Evolutionary conservation across 1,284 basidiomycete genomes (phyloP), one percentile per base, ranked within the genome.

Genomic region (Fomitiporia mediterranea): DNA sequence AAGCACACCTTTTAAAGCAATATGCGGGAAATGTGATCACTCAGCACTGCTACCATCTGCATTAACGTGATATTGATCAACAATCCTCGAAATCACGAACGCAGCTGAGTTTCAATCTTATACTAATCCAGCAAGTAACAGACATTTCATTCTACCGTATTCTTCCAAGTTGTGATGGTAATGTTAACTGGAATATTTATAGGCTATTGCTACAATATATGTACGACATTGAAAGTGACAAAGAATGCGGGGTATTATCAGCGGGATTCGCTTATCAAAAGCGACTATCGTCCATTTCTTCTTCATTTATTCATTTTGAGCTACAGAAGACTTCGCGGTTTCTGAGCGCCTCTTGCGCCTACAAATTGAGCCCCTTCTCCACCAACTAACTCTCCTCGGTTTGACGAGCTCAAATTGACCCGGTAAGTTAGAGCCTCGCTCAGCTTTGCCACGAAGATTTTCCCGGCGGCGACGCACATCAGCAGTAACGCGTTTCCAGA

Each of bases 401-500:
- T 54, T 37, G 9, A 59, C 53, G 9, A 44, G 32, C 34, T 51
- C 57, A 25, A 59, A 59, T 13, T 48, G 53, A 21, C 32, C n/a
- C 21, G 57, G 57, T 6, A 59, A 23, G 17, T 44, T 23, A 9
- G 43, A 27, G 4, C 28, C 17, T 6, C 13, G 9, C 21, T 27
- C 21, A 23, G 23, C 37, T 17, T 53, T 53, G n/a, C 35, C 49
- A 25, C 38, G 13, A 15, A 19, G 32, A 2, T 37, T 48, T 4
- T 23, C 27, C 8, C 13, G 28, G 17, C 42, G 15, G 25, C 49
- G 47, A 19, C 53, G 53, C 19, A 52, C 19, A 8, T 9, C 19
- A 5, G 34, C 27, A 19, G 53, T 59, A 9, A 51, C 42, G 9
- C 48, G 39, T 44, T 59, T 59, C 57, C 57, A 59, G n/a, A 32